Conservation (phyloP, 2,329 filamentous ascomycete species). For the Fusarium sambucinum region DNA sequence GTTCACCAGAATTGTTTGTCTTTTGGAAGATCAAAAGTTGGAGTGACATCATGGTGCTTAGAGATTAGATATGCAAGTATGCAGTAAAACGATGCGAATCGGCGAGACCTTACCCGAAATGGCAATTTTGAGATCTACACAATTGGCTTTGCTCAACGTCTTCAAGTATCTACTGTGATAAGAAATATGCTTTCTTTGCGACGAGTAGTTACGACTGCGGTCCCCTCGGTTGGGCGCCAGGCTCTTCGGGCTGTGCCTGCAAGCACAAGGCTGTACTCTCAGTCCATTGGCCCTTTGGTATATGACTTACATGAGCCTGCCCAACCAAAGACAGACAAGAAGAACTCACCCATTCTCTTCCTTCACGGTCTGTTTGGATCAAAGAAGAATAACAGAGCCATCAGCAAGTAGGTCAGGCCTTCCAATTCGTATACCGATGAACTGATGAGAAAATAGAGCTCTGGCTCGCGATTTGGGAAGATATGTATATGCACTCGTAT, state of each 20-base stretch:
- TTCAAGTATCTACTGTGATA: slow-evolving; percentile 14
- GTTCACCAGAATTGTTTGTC: slow-evolving; percentile 11
- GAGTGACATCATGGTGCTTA: slow-evolving; percentile 34
- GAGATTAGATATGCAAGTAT: slow-evolving; percentile 43
- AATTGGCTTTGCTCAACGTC: slow-evolving; percentile 34
- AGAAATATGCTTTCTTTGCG: slow-evolving; percentile 37
- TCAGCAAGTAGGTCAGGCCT: slow-evolving; percentile 81
- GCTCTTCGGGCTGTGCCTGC: not conserved
- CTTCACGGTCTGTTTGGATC: slow-evolving; percentile 95
- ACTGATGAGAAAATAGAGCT: slow-evolving; percentile 63
- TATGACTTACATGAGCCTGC: slow-evolving; percentile 76
- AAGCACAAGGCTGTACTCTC: slow-evolving; percentile 39
- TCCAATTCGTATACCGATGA: too few species aligned
- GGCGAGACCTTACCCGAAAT: slow-evolving; percentile 31
- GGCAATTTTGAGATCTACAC: slow-evolving; percentile 39
- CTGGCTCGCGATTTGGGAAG: slow-evolving; percentile 84
- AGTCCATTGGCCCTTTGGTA: slow-evolving; percentile 58
- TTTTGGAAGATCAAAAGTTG: slow-evolving; percentile 10
- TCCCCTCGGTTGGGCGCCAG: slow-evolving; percentile 11
- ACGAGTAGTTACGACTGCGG: slow-evolving; percentile 19
- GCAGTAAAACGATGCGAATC: slow-evolving; percentile 37
- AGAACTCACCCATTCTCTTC: slow-evolving; percentile 78
- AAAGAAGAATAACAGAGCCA: slow-evolving; percentile 93
- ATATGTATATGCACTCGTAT: slow-evolving; percentile 84
- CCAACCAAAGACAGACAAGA: slow-evolving; percentile 54